phyloP scores from a whole-genome alignment of 2,329 filamentous ascomycete genomes.

The Grosmannia clavigera region DNA sequence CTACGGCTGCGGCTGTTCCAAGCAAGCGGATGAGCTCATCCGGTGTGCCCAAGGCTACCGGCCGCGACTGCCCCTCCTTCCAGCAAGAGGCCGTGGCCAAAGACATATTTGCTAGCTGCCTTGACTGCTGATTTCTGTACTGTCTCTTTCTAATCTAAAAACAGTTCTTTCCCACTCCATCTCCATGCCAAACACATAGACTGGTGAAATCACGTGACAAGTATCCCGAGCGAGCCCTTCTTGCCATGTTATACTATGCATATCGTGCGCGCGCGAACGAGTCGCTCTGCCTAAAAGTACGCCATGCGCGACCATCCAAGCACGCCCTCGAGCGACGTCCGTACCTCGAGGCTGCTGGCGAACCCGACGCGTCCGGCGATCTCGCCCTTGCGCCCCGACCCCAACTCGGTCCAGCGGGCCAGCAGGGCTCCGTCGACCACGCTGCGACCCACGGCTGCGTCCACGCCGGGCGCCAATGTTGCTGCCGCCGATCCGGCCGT shows the following conservation, averaged over 20 bases:
- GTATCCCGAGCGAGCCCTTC: background rate
- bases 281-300: constrained; percentile 25
- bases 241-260: background rate
- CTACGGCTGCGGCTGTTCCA: constrained; percentile 5
- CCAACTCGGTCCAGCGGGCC: constrained; percentile 62
- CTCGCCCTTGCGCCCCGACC: constrained; percentile 58
- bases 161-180: background rate
- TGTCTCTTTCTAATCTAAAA: background rate
- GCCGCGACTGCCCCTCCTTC: constrained; percentile 2
- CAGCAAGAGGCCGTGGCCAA: background rate
- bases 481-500: constrained; percentile 30
- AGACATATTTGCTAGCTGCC: constrained; percentile 1
- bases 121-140: background rate
- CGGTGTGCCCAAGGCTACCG: background rate
- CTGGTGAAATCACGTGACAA: background rate
- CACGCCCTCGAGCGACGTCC: constrained; percentile 53
- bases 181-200: background rate
- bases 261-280: too few species aligned
- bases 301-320: constrained; percentile 51
- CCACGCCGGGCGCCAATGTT: constrained; percentile 34
- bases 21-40: background rate
- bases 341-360: constrained; percentile 49
- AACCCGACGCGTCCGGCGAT: constrained; percentile 63
- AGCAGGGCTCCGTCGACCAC: constrained; percentile 72
- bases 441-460: constrained; percentile 46